A percentile compares a stretch with the other conserved stretches of the same genome.
Conservation (phyloP, 2,329 filamentous ascomycete genomes). For the Myriosclerotinia curreyana region DNA sequence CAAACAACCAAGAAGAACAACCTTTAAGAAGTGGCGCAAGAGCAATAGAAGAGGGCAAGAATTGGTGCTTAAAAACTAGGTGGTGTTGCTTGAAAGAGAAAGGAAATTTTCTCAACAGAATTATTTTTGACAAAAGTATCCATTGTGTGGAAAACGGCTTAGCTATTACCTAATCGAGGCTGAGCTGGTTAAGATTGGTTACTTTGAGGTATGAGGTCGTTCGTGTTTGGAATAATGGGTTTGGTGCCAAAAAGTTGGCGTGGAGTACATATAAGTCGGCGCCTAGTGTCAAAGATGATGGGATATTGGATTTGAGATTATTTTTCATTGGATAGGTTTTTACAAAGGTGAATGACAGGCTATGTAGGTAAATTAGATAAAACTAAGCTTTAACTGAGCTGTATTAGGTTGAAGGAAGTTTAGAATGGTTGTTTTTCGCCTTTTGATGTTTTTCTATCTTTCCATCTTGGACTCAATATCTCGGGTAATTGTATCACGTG, state of each 20-base stretch:
- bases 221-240: too few species aligned
- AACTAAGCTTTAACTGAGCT: too few species aligned
- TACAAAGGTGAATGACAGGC: too few species aligned
- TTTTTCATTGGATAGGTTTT: too few species aligned
- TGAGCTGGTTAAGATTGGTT: background rate
- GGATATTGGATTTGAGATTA: too few species aligned
- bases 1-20: too few species aligned
- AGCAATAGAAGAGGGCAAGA: too few species aligned
- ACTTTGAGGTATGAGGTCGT: background rate
- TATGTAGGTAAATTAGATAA: background rate
- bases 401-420: background rate
- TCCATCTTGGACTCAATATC: too few species aligned
- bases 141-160: background rate
- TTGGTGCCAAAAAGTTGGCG: fast-evolving
- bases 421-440: background rate
- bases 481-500: conserved; percentile 11
- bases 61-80: too few species aligned
- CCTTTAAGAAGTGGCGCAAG: too few species aligned
- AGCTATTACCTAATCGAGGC: background rate
- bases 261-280: background rate
- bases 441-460: background rate
- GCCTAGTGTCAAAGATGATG: background rate
- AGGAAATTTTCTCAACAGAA: background rate
- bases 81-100: background rate
- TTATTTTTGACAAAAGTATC: background rate